Percentiles rank a stretch among this genome's conserved stretches.
Conservation (phyloP, 164 flowering plant species). For the Aristolochia californica region DNA sequence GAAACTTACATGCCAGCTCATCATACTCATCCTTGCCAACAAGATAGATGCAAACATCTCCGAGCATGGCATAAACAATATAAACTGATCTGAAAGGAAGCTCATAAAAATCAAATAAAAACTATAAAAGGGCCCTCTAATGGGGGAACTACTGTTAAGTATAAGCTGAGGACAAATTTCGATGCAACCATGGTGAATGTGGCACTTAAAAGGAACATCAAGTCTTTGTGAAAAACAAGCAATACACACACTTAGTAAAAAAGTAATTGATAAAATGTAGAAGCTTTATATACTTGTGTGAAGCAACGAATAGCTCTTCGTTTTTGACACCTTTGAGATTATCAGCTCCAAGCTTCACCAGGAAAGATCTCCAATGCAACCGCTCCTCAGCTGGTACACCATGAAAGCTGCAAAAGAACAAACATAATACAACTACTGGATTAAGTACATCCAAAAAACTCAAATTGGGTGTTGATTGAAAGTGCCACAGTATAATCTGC, state of each 20-base stretch:
- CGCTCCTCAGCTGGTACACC: constrained; percentile 99
- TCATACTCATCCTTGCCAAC: constrained; percentile 99
- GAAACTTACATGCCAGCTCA: constrained; percentile 87
- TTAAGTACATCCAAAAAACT: no score
- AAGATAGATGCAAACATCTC: constrained; percentile 80
- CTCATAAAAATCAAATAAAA: no score
- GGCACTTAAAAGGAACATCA: no score
- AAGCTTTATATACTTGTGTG: constrained; percentile 68
- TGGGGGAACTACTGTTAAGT: no score
- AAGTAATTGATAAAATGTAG: no score
- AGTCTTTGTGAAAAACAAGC: no score
- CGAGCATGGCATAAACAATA: constrained; percentile 88
- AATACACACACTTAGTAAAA: no score
- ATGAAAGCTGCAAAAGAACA: constrained; percentile 52
- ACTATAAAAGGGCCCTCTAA: no score
- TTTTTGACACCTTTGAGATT: constrained; percentile 88
- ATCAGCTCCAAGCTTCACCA: constrained; percentile 91
- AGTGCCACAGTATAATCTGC: no score
- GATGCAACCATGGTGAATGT: no score
- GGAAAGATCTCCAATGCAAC: constrained; percentile 89
- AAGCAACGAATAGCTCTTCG: constrained; percentile 95
- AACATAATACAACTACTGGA: neutral
- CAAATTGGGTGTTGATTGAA: no score
- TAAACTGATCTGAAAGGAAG: constrained; percentile 69
- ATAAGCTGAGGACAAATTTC: no score